Evolutionary conservation across 1,284 basidiomycete species (phyloP).

Genomic region (Coniophora puteana): DNA sequence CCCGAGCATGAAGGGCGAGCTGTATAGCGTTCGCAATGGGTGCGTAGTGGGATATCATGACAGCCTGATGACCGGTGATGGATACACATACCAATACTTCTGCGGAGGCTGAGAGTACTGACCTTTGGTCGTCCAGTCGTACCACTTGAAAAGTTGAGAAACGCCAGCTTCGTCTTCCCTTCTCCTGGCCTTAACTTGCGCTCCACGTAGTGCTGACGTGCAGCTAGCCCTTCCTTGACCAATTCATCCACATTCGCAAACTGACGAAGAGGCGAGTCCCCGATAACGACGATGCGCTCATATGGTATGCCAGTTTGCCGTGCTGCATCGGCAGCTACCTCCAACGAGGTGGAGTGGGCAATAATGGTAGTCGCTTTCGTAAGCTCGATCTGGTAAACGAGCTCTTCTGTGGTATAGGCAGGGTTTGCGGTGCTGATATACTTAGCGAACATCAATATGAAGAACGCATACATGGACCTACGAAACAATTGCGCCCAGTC

Average conservation of each 20-base stretch:
- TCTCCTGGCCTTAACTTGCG: slow-evolving; percentile 54
- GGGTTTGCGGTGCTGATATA: slow-evolving; percentile 53
- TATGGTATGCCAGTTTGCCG: slow-evolving; percentile 44
- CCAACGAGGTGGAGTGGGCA: slow-evolving; percentile 48
- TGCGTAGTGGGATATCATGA: slow-evolving; percentile 59
- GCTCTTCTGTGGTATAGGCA: slow-evolving; percentile 60
- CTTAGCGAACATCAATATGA: background rate
- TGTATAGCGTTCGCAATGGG: slow-evolving; percentile 60
- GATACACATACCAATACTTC: background rate
- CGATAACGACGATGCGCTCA: slow-evolving; percentile 51
- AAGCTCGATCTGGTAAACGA: slow-evolving; percentile 55
- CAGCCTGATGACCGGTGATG: slow-evolving; percentile 39
- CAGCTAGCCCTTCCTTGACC: slow-evolving; percentile 33
- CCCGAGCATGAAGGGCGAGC: slow-evolving; percentile 42
- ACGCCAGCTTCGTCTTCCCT: slow-evolving; percentile 66
- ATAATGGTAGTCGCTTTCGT: slow-evolving; percentile 58
- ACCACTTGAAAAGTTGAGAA: slow-evolving; percentile 74
- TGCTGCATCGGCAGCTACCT: slow-evolving; percentile 54
- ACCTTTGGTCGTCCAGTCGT: slow-evolving; percentile 65
- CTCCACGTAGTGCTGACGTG: slow-evolving; percentile 34
- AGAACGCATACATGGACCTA: slow-evolving; percentile 26
- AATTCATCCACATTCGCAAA: slow-evolving; percentile 33
- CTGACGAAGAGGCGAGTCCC: slow-evolving; percentile 19
- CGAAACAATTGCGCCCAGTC: slow-evolving; percentile 66
- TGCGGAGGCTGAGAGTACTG: background rate